These are phyloP conservation scores for Podospora appendiculata DNA, from an alignment of 495 filamentous ascomycete genomes.

Conservation along the genomic window DNA sequence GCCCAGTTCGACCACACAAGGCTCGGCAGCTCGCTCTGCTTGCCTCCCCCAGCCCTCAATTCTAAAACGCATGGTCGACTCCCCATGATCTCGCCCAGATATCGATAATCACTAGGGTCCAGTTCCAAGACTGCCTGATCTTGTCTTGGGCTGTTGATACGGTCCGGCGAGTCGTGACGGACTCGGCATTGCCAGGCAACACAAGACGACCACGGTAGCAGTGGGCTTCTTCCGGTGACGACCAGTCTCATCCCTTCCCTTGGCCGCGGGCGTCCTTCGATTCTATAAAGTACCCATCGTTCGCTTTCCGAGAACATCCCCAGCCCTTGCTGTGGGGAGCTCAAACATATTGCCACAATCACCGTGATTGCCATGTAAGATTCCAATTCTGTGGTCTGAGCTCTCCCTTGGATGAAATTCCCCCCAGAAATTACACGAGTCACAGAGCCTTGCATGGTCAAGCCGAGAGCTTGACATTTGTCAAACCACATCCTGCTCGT, in stretches of 20 bases:
- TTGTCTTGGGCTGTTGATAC: neutral
- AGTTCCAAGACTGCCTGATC: too few relatives aligned
- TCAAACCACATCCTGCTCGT: too few relatives aligned
- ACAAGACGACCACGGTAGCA: slow-evolving; percentile 40
- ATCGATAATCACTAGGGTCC: too few relatives aligned
- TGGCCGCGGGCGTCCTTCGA: slow-evolving; percentile 51
- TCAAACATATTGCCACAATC: neutral
- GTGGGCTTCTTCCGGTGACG: slow-evolving; percentile 38
- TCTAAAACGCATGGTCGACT: neutral
- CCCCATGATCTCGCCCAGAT: too few relatives aligned
- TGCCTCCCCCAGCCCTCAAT: slow-evolving; percentile 10
- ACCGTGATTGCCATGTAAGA: neutral
- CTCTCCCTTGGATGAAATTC: too few relatives aligned
- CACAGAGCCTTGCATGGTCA: too few relatives aligned
- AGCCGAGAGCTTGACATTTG: too few relatives aligned
- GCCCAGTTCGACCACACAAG: neutral
- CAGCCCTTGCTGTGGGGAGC: neutral
- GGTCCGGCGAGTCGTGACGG: slow-evolving; percentile 15
- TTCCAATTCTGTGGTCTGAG: too few relatives aligned
- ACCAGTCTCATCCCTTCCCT: slow-evolving; percentile 14
- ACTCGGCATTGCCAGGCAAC: slow-evolving; percentile 15
- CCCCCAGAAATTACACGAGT: too few relatives aligned
- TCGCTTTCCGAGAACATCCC: slow-evolving; percentile 2
- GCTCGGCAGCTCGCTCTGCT: slow-evolving; percentile 5
- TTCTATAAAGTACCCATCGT: slow-evolving; percentile 36